These are phyloP conservation scores for Wickerhamomyces canadensis DNA, from an alignment of 805 yeast species.

Conservation along the genomic window DNA sequence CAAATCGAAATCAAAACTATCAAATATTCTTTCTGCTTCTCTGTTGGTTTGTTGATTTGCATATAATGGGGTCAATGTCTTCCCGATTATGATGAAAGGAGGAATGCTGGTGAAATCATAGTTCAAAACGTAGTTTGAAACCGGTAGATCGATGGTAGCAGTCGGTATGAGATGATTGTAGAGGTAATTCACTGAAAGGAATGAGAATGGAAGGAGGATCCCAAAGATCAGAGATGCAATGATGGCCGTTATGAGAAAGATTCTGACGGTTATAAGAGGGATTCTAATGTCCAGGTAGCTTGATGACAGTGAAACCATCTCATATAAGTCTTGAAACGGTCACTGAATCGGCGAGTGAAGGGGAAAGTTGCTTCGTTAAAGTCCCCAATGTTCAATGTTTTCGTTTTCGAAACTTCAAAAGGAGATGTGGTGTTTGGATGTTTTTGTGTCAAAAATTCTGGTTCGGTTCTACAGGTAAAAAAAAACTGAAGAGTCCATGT, in stretches of 20 bases:
- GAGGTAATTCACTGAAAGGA: conserved; percentile 21
- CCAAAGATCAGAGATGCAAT: conserved; percentile 10
- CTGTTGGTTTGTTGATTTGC: conserved; percentile 14
- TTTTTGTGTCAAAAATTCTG: too few relatives aligned
- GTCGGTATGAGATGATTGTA: conserved; percentile 20
- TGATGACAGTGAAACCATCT: not conserved
- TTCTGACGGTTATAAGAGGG: conserved; percentile 21
- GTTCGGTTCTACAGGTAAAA: too few relatives aligned
- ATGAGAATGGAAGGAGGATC: conserved; percentile 18
- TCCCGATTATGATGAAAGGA: conserved; percentile 19
- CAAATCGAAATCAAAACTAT: conserved; percentile 8
- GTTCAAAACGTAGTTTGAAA: conserved; percentile 16
- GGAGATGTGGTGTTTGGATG: too few relatives aligned
- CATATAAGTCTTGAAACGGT: too few relatives aligned
- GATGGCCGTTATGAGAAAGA: conserved; percentile 12
- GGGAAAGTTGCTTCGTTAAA: not conserved
- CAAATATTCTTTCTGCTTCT: conserved; percentile 3
- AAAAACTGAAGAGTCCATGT: too few relatives aligned
- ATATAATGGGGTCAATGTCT: conserved; percentile 10
- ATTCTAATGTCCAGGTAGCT: conserved; percentile 15
- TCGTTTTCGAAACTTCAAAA: too few relatives aligned
- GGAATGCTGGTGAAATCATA: conserved; percentile 15
- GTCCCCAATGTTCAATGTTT: too few relatives aligned
- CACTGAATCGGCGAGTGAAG: too few relatives aligned
- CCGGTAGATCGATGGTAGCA: conserved; percentile 17